Percentiles rank a stretch among this genome's conserved stretches.
phyloP scores from a whole-genome alignment of 495 filamentous ascomycete species.

The Xylaria nigripes region DNA sequence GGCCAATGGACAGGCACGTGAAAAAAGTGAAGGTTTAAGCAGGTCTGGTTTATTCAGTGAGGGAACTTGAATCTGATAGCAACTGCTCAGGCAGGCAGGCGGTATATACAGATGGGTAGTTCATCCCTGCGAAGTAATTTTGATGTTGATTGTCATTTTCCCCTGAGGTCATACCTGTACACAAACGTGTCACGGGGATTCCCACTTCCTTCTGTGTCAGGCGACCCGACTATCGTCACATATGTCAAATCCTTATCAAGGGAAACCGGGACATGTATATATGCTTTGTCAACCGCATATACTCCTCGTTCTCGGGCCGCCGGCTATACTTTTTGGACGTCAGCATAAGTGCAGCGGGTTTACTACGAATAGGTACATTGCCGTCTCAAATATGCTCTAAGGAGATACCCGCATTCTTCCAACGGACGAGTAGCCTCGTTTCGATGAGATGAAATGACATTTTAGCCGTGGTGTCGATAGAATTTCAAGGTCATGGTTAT shows the following conservation, averaged over 20 bases:
- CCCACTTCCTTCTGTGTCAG: background rate
- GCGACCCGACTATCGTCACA: background rate
- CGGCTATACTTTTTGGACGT: background rate
- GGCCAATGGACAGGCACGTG: constrained; percentile 37
- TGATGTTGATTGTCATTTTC: background rate
- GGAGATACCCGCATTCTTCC: too few species aligned
- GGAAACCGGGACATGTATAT: background rate
- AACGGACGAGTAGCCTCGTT: background rate
- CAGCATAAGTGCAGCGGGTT: background rate
- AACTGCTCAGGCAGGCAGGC: background rate
- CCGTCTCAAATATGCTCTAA: too few species aligned
- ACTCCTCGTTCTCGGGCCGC: background rate
- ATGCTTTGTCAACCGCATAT: background rate
- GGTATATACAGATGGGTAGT: background rate
- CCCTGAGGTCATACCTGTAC: too few species aligned
- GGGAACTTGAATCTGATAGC: too few species aligned
- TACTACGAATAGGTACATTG: background rate
- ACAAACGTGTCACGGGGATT: too few species aligned
- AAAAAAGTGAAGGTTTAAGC: constrained; percentile 28
- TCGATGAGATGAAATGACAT: background rate
- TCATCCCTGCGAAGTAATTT: background rate
- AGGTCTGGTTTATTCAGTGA: background rate
- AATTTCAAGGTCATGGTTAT: background rate
- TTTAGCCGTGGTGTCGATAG: background rate
- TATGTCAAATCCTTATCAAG: background rate